Evolutionary conservation across 2,329 filamentous ascomycete genomes (phyloP).

Genomic region (Colletotrichum orbiculare): DNA sequence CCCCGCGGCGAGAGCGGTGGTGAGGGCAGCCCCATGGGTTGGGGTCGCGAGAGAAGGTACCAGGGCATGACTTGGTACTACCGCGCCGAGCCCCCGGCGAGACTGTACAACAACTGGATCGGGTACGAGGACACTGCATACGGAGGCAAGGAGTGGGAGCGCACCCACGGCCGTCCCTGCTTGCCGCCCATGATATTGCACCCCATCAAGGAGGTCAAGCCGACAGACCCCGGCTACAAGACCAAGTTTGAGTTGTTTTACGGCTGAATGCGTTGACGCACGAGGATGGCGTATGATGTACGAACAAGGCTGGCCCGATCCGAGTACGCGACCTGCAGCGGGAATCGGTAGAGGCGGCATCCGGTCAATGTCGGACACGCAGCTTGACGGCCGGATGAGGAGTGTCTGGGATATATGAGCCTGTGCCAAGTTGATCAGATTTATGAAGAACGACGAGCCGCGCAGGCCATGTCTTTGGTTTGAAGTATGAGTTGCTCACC

Average conservation of each 20-base stretch:
- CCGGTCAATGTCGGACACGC: too few species aligned
- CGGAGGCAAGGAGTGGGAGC: conserved; percentile 68
- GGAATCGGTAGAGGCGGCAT: too few species aligned
- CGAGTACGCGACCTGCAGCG: too few species aligned
- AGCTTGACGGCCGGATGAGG: neutral
- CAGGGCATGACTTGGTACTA: conserved; percentile 72
- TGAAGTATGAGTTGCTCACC: conserved; percentile 3
- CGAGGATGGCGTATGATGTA: conserved; percentile 34
- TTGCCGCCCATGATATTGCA: conserved; percentile 69
- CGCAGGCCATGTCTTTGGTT: neutral
- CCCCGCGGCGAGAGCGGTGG: conserved; percentile 65
- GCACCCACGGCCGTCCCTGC: conserved; percentile 65
- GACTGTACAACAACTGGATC: conserved; percentile 73
- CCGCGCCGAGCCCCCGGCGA: conserved; percentile 65
- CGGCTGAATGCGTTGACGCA: conserved; percentile 44
- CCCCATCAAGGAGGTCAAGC: conserved; percentile 68
- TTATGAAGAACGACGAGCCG: too few species aligned
- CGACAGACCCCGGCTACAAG: conserved; percentile 57
- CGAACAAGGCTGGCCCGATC: conserved; percentile 9
- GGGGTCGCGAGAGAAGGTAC: conserved; percentile 68
- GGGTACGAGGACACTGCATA: conserved; percentile 67
- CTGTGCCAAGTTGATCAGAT: neutral
- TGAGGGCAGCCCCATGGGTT: conserved; percentile 67
- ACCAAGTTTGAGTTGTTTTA: conserved; percentile 51
- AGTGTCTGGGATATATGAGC: neutral